phyloP scores from a whole-genome alignment of 2,329 filamentous ascomycete species.

The Microdochium trichocladiopsis region DNA sequence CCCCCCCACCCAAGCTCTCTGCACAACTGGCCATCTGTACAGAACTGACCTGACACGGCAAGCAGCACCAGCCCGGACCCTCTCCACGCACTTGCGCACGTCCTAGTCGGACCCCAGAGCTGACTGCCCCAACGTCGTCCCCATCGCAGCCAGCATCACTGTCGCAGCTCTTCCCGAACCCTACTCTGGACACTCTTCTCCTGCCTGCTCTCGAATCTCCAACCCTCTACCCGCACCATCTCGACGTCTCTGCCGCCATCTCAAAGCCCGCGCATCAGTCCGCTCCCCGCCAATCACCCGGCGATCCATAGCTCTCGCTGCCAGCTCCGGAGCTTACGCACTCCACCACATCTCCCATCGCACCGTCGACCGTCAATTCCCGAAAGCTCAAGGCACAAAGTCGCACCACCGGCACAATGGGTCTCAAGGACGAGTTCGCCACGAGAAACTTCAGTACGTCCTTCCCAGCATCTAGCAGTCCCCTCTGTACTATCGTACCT shows the following conservation, averaged over 20 bases:
- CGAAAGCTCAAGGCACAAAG: neutral
- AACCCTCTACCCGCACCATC: neutral
- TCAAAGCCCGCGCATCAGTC: neutral
- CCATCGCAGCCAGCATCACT: neutral
- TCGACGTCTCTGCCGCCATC: neutral
- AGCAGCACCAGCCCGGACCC: neutral
- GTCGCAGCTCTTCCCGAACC: neutral
- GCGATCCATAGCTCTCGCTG: neutral
- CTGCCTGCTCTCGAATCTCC: neutral
- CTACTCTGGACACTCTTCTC: neutral
- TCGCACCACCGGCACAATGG: constrained; percentile 43
- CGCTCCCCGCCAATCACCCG: neutral
- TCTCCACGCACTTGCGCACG: neutral
- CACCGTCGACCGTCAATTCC: neutral
- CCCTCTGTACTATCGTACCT: constrained; percentile 3
- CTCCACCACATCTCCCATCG: neutral
- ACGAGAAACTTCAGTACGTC: constrained; percentile 68
- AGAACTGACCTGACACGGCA: constrained; percentile 1
- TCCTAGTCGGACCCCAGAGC: neutral
- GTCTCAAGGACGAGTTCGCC: constrained; percentile 65
- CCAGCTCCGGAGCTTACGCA: neutral
- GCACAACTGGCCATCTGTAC: neutral
- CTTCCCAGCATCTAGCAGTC: constrained; percentile 2
- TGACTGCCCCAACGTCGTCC: neutral
- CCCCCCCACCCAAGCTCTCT: neutral